Percentiles rank a stretch among this genome's conserved stretches.
These are phyloP conservation scores for Picochlorum costavermella DNA, from an alignment of 139 green algal genomes.

Conservation along the genomic window DNA sequence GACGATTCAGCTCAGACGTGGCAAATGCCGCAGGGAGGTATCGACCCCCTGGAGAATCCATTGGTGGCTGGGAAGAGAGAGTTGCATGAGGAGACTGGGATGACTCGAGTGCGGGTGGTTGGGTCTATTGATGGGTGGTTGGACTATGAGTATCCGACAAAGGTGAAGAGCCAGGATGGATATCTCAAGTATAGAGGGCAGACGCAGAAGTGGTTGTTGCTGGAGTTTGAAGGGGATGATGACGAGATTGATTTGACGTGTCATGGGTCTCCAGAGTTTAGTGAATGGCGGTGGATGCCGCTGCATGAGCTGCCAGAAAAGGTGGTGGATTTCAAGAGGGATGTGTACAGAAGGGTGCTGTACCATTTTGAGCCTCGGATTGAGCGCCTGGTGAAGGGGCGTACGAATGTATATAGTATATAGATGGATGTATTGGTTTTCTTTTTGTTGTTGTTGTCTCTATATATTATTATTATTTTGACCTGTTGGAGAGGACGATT, in stretches of 20 bases:
- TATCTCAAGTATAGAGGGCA: slow-evolving; percentile 32
- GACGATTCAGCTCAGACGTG: slow-evolving; percentile 36
- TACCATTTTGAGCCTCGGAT: slow-evolving; percentile 21
- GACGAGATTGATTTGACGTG: slow-evolving; percentile 34
- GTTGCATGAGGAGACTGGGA: slow-evolving; percentile 44
- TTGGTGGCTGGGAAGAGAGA: slow-evolving; percentile 29
- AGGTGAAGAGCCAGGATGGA: slow-evolving; percentile 8
- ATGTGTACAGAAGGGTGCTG: slow-evolving; percentile 26
- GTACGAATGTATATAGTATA: neutral
- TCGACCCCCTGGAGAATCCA: slow-evolving; percentile 35
- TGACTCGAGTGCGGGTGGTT: slow-evolving; percentile 25
- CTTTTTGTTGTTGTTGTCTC: too few relatives aligned
- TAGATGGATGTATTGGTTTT: too few relatives aligned
- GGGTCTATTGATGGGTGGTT: slow-evolving; percentile 32
- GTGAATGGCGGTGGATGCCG: slow-evolving; percentile 29
- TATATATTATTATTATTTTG: too few relatives aligned
- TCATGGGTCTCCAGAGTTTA: slow-evolving; percentile 33
- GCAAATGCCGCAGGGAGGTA: slow-evolving; percentile 51
- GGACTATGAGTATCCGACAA: slow-evolving; percentile 37
- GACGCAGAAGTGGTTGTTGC: slow-evolving; percentile 43
- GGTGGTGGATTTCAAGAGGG: slow-evolving; percentile 37
- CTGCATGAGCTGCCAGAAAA: slow-evolving; percentile 26
- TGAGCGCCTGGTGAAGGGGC: neutral
- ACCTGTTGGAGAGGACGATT: too few relatives aligned
- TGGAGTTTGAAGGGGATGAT: slow-evolving; percentile 34